A percentile compares a stretch with the other conserved stretches of the same genome.
Evolutionary conservation across 257 asterid species (phyloP).

Genomic region (Solanum lignicaule): DNA sequence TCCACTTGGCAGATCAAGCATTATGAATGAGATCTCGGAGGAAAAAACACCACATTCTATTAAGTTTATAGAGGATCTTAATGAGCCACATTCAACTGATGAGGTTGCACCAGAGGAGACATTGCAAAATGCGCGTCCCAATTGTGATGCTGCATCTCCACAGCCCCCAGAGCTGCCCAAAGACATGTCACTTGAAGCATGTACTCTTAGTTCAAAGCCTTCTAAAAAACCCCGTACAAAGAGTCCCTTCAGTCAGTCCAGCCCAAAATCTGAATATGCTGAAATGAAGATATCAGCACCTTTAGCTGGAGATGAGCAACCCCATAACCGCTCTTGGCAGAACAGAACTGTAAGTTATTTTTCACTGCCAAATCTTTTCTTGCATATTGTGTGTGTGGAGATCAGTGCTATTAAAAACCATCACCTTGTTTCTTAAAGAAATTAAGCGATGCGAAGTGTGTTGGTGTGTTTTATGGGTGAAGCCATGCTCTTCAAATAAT

Average conservation of each 20-base stretch:
- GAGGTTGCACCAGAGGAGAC: conserved; percentile 8
- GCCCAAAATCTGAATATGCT: conserved; percentile 22
- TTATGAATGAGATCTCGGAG: conserved; percentile 10
- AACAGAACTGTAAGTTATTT: conserved; percentile 42
- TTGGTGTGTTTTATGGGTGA: neutral
- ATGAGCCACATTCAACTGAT: conserved; percentile 18
- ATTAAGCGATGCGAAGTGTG: neutral
- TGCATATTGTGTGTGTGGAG: neutral
- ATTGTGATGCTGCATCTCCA: conserved; percentile 1
- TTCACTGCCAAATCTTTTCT: neutral
- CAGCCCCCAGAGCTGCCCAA: conserved; percentile 22
- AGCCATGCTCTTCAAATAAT: neutral
- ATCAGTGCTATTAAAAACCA: neutral
- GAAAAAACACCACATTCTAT: conserved; percentile 7
- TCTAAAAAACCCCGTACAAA: conserved; percentile 11
- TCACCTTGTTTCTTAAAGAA: neutral
- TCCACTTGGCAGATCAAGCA: conserved; percentile 9
- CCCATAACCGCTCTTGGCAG: conserved; percentile 26
- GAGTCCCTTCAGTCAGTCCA: conserved; percentile 4
- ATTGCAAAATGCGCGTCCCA: conserved; percentile 5
- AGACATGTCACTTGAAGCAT: conserved; percentile 11
- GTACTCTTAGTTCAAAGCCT: conserved; percentile 2
- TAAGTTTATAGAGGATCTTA: conserved; percentile 18
- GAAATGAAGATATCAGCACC: conserved; percentile 10
- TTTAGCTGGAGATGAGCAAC: conserved; percentile 19